Conservation (phyloP, 805 yeast species). For the Candida vartiovaarae region DNA sequence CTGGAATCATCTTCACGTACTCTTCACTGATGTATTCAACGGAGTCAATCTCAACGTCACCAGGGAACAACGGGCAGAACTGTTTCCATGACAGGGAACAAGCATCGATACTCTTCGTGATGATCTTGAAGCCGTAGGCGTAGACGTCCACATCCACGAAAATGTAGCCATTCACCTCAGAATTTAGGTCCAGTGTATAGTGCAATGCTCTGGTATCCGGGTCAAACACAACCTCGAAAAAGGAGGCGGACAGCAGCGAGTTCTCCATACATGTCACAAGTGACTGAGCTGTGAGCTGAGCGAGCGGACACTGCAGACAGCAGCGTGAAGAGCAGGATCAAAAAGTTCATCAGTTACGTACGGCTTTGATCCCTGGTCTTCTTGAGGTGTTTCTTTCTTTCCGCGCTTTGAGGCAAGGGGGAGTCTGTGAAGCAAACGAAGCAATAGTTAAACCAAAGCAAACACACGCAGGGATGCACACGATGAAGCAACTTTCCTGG, state of each 20-base stretch:
- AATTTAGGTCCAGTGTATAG: constrained; percentile 62
- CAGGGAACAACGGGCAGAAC: constrained; percentile 85
- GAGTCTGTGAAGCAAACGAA: not conserved
- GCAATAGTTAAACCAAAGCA: not conserved
- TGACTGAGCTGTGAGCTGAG: constrained; percentile 55
- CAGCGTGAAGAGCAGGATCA: not conserved
- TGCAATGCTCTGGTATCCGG: constrained; percentile 63
- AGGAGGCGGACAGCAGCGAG: constrained; percentile 65
- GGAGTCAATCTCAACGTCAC: constrained; percentile 69
- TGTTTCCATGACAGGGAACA: constrained; percentile 70
- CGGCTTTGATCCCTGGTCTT: not conserved
- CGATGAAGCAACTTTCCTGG: too few relatives aligned
- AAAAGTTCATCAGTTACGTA: not conserved
- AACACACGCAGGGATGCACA: not conserved
- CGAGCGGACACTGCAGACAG: constrained; percentile 17
- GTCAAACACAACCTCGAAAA: constrained; percentile 67
- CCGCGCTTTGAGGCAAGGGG: not conserved
- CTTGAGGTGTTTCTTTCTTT: not conserved
- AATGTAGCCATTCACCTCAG: constrained; percentile 62
- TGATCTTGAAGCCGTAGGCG: constrained; percentile 79
- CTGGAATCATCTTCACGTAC: constrained; percentile 60
- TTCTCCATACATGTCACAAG: constrained; percentile 81
- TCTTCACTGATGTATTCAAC: constrained; percentile 46
- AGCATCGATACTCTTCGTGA: constrained; percentile 49
- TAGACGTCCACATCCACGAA: constrained; percentile 65